These are phyloP conservation scores for Nephromyces sp. DNA, from an alignment of 169 alveolate species.

Conservation along the genomic window DNA sequence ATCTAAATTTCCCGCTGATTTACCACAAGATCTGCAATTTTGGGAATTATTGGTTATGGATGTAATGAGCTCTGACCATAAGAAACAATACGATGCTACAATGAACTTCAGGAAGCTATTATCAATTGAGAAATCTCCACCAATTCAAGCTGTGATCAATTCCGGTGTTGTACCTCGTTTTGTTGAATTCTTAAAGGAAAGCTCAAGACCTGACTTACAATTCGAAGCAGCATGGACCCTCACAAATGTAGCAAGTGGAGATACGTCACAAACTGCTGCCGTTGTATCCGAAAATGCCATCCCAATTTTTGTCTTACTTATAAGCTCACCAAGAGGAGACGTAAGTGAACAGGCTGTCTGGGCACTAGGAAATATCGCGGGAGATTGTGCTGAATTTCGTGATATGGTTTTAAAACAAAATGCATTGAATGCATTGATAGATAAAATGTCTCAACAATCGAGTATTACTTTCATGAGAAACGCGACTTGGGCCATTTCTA, in stretches of 20 bases:
- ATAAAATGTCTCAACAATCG: no score
- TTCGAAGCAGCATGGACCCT: constrained; percentile 85
- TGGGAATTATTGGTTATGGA: no score
- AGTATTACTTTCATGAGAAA: no score
- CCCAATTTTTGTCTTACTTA: constrained; percentile 39
- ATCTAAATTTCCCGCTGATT: no score
- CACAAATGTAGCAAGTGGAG: constrained; percentile 91
- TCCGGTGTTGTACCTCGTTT: constrained; percentile 88
- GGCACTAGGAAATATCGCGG: constrained; percentile 97
- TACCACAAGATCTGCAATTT: no score
- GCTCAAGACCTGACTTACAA: constrained; percentile 84
- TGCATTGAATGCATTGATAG: no score
- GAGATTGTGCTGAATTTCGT: constrained; percentile 88
- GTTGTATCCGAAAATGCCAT: constrained; percentile 26
- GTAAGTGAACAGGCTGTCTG: constrained; percentile 94
- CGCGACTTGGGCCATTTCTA: background rate
- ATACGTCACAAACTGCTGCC: constrained; percentile 76
- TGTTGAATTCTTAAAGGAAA: constrained; percentile 64
- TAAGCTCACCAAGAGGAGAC: constrained; percentile 78
- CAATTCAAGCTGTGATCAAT: constrained; percentile 55
- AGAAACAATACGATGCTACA: background rate
- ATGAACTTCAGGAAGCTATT: background rate
- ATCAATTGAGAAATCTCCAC: background rate
- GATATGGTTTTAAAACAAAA: constrained; percentile 58
- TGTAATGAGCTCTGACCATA: no score